phyloP scores from a whole-genome alignment of 371 early-diverging fungal species.

The Actinomortierella ambigua region DNA sequence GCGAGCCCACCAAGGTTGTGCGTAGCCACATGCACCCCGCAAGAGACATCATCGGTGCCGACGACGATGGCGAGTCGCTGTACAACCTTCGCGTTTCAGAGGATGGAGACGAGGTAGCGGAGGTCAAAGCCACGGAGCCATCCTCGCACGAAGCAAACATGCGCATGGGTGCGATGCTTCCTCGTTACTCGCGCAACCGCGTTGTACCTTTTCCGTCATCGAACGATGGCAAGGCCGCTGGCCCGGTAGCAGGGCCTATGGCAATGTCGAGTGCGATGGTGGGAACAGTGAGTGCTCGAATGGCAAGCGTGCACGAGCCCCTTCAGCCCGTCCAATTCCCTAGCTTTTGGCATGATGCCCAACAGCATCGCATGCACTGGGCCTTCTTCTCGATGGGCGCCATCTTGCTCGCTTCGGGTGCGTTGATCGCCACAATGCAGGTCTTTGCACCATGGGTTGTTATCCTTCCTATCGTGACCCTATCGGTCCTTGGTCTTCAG shows the following conservation, averaged over 20 bases:
- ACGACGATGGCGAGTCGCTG: no score
- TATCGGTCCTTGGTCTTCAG: constrained; percentile 14
- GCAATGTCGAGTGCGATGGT: not conserved
- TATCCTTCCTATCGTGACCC: constrained; percentile 10
- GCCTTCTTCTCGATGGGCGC: constrained; percentile 12
- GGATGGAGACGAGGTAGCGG: no score
- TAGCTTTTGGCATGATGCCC: constrained; percentile 32
- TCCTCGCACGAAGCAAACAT: no score
- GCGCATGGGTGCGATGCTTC: no score
- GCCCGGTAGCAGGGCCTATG: not conserved
- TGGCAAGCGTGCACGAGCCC: not conserved
- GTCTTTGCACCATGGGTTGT: constrained; percentile 16
- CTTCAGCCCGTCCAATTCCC: constrained; percentile 14
- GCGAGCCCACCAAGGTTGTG: no score
- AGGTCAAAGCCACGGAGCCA: no score
- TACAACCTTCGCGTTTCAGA: no score
- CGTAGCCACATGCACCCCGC: no score
- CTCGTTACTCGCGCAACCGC: constrained; percentile 7
- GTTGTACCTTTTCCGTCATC: constrained; percentile 14
- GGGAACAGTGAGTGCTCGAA: not conserved
- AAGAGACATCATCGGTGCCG: no score
- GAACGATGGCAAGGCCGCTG: not conserved
- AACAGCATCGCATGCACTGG: constrained; percentile 29
- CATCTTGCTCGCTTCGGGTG: constrained; percentile 4
- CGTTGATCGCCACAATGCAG: constrained; percentile 21